Evolutionary conservation across 2,329 filamentous ascomycete species (phyloP).

Genomic region (Arthrobotrys pseudoclavata): DNA sequence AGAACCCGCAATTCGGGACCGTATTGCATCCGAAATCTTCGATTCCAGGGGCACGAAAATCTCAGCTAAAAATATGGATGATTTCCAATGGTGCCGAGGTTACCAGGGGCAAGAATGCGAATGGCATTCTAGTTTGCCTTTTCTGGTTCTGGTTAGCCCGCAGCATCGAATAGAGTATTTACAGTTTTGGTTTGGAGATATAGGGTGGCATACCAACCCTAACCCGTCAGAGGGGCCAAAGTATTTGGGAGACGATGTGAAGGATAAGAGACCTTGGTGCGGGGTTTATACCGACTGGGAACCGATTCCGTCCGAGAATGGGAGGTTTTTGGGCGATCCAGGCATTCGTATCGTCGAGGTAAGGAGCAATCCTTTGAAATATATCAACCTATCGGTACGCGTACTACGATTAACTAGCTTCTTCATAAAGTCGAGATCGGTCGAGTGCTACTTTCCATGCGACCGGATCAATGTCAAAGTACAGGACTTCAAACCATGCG

Average conservation of each 20-base stretch:
- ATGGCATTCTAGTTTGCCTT: neutral
- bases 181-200: constrained; percentile 2
- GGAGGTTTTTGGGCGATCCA: neutral
- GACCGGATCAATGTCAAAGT: neutral
- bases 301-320: too few species aligned
- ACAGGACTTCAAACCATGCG: neutral
- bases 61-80: neutral
- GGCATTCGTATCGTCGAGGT: neutral
- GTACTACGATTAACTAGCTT: neutral
- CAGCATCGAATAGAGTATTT: constrained; percentile 24
- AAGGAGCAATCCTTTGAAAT: too few species aligned
- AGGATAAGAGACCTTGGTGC: neutral
- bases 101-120: neutral
- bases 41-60: neutral
- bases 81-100: neutral
- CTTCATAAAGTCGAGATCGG: neutral
- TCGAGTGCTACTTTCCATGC: neutral
- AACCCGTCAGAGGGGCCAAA: neutral
- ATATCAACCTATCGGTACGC: too few species aligned
- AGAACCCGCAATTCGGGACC: neutral
- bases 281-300: neutral
- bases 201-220: constrained; percentile 15
- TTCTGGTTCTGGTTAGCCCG: neutral
- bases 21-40: neutral
- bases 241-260: neutral